Percentiles rank a stretch among this genome's conserved stretches.
Conservation (phyloP, 495 filamentous ascomycete species). For the Glarea lozoyensis region DNA sequence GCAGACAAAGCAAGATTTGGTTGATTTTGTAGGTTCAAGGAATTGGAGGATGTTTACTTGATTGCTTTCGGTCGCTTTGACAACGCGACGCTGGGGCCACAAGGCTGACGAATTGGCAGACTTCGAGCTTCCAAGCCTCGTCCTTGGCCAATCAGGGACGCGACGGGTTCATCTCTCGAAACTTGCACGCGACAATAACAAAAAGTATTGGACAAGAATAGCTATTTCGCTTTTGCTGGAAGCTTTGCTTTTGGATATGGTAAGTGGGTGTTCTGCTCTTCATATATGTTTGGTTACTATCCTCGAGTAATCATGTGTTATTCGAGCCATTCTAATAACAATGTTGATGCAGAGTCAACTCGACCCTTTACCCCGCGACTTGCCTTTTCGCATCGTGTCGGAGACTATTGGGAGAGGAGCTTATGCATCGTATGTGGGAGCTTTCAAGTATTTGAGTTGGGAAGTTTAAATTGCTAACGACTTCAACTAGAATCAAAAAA, state of each 20-base stretch:
- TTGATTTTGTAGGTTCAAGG: slow-evolving; percentile 4
- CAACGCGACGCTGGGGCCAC: slow-evolving; percentile 2
- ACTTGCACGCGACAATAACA: slow-evolving; percentile 19
- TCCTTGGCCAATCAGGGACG: slow-evolving; percentile 15
- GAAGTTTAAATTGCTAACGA: slow-evolving; percentile 14
- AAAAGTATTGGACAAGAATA: slow-evolving; percentile 17
- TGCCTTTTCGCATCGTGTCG: slow-evolving; percentile 91
- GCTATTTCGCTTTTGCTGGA: slow-evolving; percentile 3
- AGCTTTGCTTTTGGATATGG: slow-evolving; percentile 17
- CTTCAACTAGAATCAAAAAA: slow-evolving; percentile 76
- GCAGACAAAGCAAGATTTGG: neutral
- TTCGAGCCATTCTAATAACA: slow-evolving; percentile 14
- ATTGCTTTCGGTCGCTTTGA: slow-evolving; percentile 2
- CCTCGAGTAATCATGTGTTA: too few relatives aligned
- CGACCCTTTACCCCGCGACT: slow-evolving; percentile 72
- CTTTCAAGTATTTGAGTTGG: slow-evolving; percentile 12
- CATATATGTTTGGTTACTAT: too few relatives aligned
- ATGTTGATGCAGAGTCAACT: slow-evolving; percentile 67
- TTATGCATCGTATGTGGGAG: slow-evolving; percentile 86
- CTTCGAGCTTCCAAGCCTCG: slow-evolving; percentile 3
- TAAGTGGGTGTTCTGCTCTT: too few relatives aligned
- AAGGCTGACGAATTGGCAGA: slow-evolving; percentile 11
- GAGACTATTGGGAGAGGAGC: slow-evolving; percentile 94
- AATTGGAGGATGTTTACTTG: slow-evolving; percentile 1
- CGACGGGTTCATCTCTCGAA: slow-evolving; percentile 11